Evolutionary conservation across 768 basidiomycete species (phyloP).

Genomic region (Tulasnella sp.): DNA sequence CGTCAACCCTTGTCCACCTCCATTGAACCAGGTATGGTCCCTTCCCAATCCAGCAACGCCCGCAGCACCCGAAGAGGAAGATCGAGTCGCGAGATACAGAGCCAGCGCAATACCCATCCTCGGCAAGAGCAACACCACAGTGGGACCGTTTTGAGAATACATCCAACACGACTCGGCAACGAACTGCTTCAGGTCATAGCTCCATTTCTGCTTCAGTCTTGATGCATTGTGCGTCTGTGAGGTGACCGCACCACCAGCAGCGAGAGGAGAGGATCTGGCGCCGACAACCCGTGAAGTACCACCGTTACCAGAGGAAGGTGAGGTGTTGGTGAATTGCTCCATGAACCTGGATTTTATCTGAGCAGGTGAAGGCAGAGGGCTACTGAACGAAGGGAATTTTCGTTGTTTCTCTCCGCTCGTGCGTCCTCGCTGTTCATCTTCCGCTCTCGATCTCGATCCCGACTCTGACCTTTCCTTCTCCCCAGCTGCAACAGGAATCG

Average conservation of each 20-base stretch:
- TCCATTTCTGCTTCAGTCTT: too few species aligned
- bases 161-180: constrained; percentile 78
- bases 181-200: constrained; percentile 32
- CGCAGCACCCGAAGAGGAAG: constrained; percentile 36
- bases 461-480: background rate
- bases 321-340: background rate
- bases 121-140: constrained; percentile 70
- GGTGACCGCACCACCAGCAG: too few species aligned
- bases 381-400: background rate
- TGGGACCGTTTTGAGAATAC: constrained; percentile 77
- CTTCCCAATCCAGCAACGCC: constrained; percentile 40
- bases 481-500: background rate
- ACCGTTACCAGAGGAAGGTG: background rate
- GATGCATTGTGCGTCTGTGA: too few species aligned
- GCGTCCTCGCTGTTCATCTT: background rate
- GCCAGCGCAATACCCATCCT: constrained; percentile 67
- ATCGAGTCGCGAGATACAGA: constrained; percentile 54
- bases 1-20: constrained; percentile 52
- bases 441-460: background rate
- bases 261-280: background rate
- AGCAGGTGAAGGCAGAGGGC: background rate
- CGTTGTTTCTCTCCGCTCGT: background rate
- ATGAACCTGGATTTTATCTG: background rate
- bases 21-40: constrained; percentile 66
- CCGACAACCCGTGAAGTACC: background rate